Base-by-base conservation (phyloP, 192 early-diverging fungal species). In the Phlyctochytrium arcticum region DNA sequence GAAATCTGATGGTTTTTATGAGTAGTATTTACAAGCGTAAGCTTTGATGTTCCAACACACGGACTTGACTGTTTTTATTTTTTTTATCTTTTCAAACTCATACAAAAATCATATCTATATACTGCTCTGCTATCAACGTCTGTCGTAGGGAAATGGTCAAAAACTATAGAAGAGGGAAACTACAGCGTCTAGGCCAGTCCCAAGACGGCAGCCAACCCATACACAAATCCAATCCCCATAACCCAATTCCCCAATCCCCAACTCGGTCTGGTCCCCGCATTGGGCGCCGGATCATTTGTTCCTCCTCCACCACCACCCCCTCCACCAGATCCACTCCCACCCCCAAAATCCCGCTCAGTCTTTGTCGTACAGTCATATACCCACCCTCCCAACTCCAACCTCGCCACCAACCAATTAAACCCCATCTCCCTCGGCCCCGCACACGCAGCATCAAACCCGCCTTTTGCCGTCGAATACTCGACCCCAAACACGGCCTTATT, bases 11-110 rank as follows among this genome's bases (percentile, higher is more conserved):
- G 3, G 24, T 7, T 60, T 55, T 19, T 36, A 12, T 46, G 37
- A 12, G 7, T 42, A 62, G 68, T 12, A 69, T 69, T 24, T 69
- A 69, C 68, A 69, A 69, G 60, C 68, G 68, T 36, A 69, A n/a
- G n/a, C n/a, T n/a, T n/a, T n/a, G n/a, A n/a, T n/a, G n/a, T n/a
- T n/a, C n/a, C n/a, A n/a, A n/a, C n/a, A n/a, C n/a, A n/a, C n/a
- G n/a, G n/a, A n/a, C n/a, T n/a, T n/a, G n/a, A n/a, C n/a, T n/a
- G n/a, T n/a, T n/a, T n/a, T n/a, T n/a, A n/a, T n/a, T n/a, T n/a
- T n/a, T n/a, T n/a, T n/a, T n/a, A n/a, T n/a, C n/a, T n/a, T n/a
- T n/a, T n/a, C n/a, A n/a, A n/a, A n/a, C n/a, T n/a, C n/a, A n/a
- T n/a, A n/a, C n/a, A n/a, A n/a, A n/a, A n/a, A n/a, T n/a, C n/a